phyloP scores from a whole-genome alignment of 2,329 filamentous ascomycete genomes.

The Fusarium sp. region DNA sequence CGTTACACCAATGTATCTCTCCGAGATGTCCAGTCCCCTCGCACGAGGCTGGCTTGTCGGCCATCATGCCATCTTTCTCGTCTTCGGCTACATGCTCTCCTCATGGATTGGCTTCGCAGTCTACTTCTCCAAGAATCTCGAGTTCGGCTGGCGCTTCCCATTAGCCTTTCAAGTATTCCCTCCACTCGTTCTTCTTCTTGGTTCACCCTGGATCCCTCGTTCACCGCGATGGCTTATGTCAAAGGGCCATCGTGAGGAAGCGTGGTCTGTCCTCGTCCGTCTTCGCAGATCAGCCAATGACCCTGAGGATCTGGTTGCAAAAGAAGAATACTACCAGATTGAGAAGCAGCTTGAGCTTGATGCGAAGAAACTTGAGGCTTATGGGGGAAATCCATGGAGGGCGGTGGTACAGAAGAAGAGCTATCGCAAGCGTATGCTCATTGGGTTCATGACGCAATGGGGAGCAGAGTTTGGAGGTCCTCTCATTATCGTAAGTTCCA shows the following conservation, averaged over 20 bases:
- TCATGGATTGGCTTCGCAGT: conserved; percentile 49
- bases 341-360: conserved; percentile 56
- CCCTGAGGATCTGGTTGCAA: conserved; percentile 51
- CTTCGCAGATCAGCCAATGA: conserved; percentile 43
- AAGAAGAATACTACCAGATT: conserved; percentile 57
- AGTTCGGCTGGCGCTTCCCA: conserved; percentile 54
- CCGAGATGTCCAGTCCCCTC: conserved; percentile 46
- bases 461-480: conserved; percentile 61
- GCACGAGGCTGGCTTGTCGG: conserved; percentile 60
- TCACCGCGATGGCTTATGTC: conserved; percentile 60
- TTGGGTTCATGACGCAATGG: conserved; percentile 62
- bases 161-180: conserved; percentile 52
- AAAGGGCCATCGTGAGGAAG: conserved; percentile 55
- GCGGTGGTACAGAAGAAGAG: conserved; percentile 56
- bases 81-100: conserved; percentile 56
- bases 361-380: conserved; percentile 49
- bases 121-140: conserved; percentile 43
- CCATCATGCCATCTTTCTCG: conserved; percentile 56
- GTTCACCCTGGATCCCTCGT: conserved; percentile 46
- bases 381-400: conserved; percentile 52
- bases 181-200: conserved; percentile 48
- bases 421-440: conserved; percentile 59
- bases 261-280: conserved; percentile 51
- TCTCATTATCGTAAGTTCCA: conserved; percentile 55
- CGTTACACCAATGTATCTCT: conserved; percentile 48